phyloP scores from a whole-genome alignment of 352 stramenopile genomes.

The Phytophthora meadii region DNA sequence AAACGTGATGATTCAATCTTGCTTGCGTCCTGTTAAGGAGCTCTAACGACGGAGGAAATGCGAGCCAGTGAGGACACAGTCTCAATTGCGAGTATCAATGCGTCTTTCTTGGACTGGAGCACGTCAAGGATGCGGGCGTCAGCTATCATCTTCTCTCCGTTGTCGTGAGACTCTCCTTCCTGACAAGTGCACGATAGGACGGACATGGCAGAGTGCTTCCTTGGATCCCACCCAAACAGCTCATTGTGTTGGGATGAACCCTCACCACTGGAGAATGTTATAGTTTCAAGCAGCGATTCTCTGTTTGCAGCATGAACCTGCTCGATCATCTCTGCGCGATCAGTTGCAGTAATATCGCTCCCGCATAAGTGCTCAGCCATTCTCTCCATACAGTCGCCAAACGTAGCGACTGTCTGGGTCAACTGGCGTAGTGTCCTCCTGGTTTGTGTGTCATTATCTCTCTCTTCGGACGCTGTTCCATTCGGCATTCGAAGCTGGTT shows the following conservation, averaged over 20 bases:
- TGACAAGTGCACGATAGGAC: conserved; percentile 31
- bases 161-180: neutral
- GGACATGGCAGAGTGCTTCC: conserved; percentile 8
- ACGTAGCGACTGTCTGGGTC: conserved; percentile 31
- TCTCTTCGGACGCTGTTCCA: neutral
- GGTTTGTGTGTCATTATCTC: conserved; percentile 10
- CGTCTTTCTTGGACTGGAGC: conserved; percentile 51
- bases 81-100: conserved; percentile 52
- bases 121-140: conserved; percentile 52
- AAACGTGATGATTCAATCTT: conserved; percentile 8
- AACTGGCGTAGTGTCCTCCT: conserved; percentile 40
- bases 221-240: conserved; percentile 56
- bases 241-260: neutral
- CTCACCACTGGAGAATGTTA: neutral
- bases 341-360: conserved; percentile 8
- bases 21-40: conserved; percentile 26
- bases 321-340: conserved; percentile 31
- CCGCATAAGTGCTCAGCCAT: conserved; percentile 30
- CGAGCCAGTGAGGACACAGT: conserved; percentile 45
- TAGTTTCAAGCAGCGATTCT: conserved; percentile 11
- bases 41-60: conserved; percentile 47
- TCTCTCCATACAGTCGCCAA: conserved; percentile 37
- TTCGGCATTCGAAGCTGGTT: conserved; percentile 27
- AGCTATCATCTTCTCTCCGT: conserved; percentile 31
- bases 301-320: conserved; percentile 38